Evolutionary conservation across 495 filamentous ascomycete genomes (phyloP).

Genomic region (Aspergillus sparsus): DNA sequence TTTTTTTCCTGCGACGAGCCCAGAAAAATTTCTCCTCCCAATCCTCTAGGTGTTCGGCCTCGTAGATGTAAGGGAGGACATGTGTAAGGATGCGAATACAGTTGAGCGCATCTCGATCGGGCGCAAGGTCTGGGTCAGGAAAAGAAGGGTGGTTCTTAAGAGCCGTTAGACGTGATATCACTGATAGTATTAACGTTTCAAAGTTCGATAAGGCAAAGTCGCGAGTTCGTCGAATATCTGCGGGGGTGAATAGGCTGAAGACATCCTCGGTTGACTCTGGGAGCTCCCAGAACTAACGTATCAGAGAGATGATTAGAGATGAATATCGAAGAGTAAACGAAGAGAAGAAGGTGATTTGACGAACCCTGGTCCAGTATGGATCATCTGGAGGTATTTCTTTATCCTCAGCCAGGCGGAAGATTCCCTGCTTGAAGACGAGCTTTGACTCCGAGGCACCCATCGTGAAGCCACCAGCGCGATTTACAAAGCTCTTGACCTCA

Average conservation of each 20-base stretch:
- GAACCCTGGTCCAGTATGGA: conserved; percentile 88
- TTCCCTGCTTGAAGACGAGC: conserved; percentile 98
- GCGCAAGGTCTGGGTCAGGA: conserved; percentile 84
- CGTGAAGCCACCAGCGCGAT: conserved; percentile 26
- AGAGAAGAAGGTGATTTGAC: conserved; percentile 14
- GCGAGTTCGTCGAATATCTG: conserved; percentile 88
- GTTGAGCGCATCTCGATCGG: conserved; percentile 86
- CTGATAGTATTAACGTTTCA: conserved; percentile 82
- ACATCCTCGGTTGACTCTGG: conserved; percentile 95
- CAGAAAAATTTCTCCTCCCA: conserved; percentile 98
- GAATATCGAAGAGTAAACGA: conserved; percentile 3
- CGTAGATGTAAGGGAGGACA: conserved; percentile 88
- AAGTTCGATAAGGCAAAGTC: conserved; percentile 86
- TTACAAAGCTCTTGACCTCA: conserved; percentile 32
- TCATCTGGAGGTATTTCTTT: conserved; percentile 85
- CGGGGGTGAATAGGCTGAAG: conserved; percentile 92
- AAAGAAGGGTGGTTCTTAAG: conserved; percentile 89
- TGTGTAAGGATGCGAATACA: conserved; percentile 92
- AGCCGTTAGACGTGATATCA: conserved; percentile 76
- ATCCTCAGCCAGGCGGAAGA: conserved; percentile 94
- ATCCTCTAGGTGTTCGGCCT: conserved; percentile 77
- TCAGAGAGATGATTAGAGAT: conserved; percentile 20
- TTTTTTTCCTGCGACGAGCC: conserved; percentile 68
- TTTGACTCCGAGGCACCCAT: conserved; percentile 99
- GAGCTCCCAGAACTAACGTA: conserved; percentile 88